These are phyloP conservation scores for Tricholoma sp. DNA, from an alignment of 768 basidiomycete species.

Conservation along the genomic window DNA sequence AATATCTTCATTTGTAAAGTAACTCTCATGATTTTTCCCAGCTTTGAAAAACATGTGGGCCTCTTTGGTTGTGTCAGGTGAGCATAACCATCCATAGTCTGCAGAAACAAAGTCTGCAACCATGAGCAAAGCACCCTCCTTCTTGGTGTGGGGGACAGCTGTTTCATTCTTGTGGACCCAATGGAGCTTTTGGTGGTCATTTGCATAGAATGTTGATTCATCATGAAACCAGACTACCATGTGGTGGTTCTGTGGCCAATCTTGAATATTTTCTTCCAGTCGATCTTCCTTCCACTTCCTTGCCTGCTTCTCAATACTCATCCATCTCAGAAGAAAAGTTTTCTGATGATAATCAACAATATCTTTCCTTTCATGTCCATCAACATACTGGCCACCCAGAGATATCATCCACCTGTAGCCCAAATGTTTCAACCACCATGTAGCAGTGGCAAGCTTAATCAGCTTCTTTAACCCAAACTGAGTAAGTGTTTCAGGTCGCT, in stretches of 20 bases:
- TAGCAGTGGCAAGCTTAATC: not conserved
- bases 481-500: not conserved
- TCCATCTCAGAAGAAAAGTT: not conserved
- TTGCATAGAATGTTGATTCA: not conserved
- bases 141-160: not conserved
- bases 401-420: not conserved
- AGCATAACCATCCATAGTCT: slow-evolving; percentile 2
- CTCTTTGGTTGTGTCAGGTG: not conserved
- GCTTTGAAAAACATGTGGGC: not conserved
- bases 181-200: not conserved
- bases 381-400: not conserved
- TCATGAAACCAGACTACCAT: not conserved
- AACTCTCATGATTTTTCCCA: slow-evolving; percentile 2
- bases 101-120: slow-evolving; percentile 7
- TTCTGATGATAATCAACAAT: not conserved
- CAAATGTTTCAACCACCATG: not conserved
- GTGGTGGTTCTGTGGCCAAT: not conserved
- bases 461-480: not conserved
- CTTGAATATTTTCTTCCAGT: not conserved
- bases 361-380: not conserved
- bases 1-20: not conserved
- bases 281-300: not conserved
- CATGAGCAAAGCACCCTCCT: not conserved
- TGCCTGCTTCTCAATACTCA: not conserved
- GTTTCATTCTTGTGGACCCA: not conserved